Evolutionary conservation across 306 rosid species (phyloP).

Genomic region (Prunus mira): DNA sequence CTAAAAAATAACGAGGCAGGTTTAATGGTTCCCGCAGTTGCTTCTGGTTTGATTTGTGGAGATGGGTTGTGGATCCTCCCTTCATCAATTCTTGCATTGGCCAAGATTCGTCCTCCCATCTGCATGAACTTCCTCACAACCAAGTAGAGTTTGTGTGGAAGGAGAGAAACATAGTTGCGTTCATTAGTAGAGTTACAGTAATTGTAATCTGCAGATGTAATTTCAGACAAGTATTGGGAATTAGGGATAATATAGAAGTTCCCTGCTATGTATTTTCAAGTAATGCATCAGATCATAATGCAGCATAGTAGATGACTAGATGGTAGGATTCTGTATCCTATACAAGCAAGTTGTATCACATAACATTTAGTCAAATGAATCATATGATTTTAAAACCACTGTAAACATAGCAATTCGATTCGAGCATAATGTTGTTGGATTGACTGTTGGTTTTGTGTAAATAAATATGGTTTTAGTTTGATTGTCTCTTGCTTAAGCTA

Average conservation of each 20-base stretch:
- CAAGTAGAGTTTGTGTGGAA: constrained; percentile 24
- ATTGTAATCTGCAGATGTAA: neutral
- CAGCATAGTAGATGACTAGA: constrained; percentile 1
- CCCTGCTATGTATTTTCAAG: neutral
- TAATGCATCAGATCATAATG: neutral
- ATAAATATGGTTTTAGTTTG: neutral
- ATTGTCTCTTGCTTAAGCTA: neutral
- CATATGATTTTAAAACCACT: neutral
- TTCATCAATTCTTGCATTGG: constrained; percentile 82
- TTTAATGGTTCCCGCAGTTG: constrained; percentile 88
- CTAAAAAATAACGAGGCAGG: constrained; percentile 47
- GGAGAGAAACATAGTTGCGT: neutral
- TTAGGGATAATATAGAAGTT: neutral
- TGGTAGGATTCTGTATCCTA: constrained; percentile 12
- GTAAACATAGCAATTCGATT: neutral
- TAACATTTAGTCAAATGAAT: neutral
- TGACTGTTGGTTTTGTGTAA: neutral
- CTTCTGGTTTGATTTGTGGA: constrained; percentile 98
- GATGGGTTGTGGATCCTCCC: constrained; percentile 98
- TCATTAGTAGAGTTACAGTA: constrained; percentile 4
- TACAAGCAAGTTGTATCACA: neutral
- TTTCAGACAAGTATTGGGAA: constrained; percentile 4
- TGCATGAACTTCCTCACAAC: constrained; percentile 77
- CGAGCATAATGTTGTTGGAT: neutral
- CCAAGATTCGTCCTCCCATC: constrained; percentile 74